Evolutionary conservation across 345 rosid genomes (phyloP).

Genomic region (Eucalyptus cloeziana): DNA sequence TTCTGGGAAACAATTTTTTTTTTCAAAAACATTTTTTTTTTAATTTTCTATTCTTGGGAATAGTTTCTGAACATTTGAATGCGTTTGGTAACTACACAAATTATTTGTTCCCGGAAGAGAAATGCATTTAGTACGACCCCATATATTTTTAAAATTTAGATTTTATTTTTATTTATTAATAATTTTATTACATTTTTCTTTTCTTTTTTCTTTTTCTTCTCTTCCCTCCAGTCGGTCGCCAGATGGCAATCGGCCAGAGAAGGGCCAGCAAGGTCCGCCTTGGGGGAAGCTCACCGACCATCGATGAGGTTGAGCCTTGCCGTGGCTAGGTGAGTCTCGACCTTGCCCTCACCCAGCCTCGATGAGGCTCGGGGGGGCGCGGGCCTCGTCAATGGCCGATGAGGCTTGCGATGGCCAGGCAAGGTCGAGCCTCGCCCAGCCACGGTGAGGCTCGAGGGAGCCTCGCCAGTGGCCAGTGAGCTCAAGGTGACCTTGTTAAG

Average conservation of each 20-base stretch:
- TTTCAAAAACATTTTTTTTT: rapidly evolving
- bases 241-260: rapidly evolving
- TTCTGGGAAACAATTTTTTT: rapidly evolving
- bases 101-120: rapidly evolving
- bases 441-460: rapidly evolving
- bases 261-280: rapidly evolving
- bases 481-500: rapidly evolving
- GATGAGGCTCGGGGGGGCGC: rapidly evolving
- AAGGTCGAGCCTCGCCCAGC: rapidly evolving
- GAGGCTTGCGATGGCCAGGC: rapidly evolving
- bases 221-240: rapidly evolving
- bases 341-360: rapidly evolving
- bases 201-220: too few species aligned
- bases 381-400: rapidly evolving
- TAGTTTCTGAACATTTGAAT: rapidly evolving
- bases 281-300: rapidly evolving
- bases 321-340: rapidly evolving
- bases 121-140: rapidly evolving
- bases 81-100: rapidly evolving
- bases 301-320: rapidly evolving
- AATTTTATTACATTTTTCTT: too few species aligned
- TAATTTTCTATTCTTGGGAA: rapidly evolving
- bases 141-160: too few species aligned
- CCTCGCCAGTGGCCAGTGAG: rapidly evolving
- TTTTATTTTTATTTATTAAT: too few species aligned